Base-by-base conservation (phyloP, 208 protist genomes). In the Leishmania aethiopica region DNA sequence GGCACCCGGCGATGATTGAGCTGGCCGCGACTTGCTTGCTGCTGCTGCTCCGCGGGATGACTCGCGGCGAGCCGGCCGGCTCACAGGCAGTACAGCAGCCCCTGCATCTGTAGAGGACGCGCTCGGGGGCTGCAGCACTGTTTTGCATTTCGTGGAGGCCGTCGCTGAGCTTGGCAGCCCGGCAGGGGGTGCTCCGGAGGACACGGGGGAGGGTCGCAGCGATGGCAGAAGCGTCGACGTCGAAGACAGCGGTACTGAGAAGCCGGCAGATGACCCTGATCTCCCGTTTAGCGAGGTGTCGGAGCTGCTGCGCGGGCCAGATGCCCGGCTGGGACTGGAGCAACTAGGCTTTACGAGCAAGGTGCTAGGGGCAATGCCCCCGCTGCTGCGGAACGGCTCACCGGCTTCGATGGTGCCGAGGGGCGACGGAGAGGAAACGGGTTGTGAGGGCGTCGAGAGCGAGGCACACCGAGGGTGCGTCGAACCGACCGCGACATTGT, bases 221-320 rank as follows among this genome's bases (percentile, higher is more conserved):
- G 57, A 73, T 11, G 79, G n/a, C 37, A 77, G 49, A 57, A n/a
- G 28, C 74, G 40, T n/a, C 35, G 42, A n/a, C 13, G 72, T 47
- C 22, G 13, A 67, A 25, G 75, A 0, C 15, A 19, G 32, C 11
- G 42, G 10, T 22, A 25, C n/a, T 17, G 74, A 53, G 47, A 42
- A 42, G 62, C 28, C 55, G 49, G 53, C 25, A 32, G 73, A 86
- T 28, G 70, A 84, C n/a, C 62, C 73, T 40, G 89, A 90, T 19
- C 19, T 84, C 45, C 88, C 87, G 1, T 94, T 92, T 80, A 81
- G 81, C n/a, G 89, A 91, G 67, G 70, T 94, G 3, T 90, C 89
- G 6, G 85, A 91, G 82, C 84, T 84, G 55, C 85, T 94, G 82
- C 89, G 89, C 40, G 86, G 77, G 6, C 86, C 72, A 19, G 89